Percentiles rank a stretch among this genome's conserved stretches.
Conservation (phyloP, 2,329 filamentous ascomycete genomes). For the Myriosclerotinia curreyana region DNA sequence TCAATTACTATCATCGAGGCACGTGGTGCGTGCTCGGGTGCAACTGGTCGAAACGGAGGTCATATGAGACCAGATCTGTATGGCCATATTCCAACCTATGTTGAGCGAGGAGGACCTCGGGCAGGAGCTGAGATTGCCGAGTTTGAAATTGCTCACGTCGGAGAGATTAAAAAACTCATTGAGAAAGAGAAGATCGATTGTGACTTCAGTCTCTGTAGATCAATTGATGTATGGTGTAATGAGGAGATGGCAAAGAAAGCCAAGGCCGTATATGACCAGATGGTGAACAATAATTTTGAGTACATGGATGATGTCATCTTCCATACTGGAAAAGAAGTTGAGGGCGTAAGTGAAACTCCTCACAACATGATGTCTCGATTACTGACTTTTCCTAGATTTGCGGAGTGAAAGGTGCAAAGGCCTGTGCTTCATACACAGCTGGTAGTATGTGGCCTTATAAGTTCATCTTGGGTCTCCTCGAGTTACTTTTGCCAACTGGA, state of each 20-base stretch:
- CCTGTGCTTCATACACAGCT: conserved; percentile 29
- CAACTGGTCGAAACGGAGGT: conserved; percentile 61
- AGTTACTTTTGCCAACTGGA: conserved; percentile 45
- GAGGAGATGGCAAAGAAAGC: conserved; percentile 4
- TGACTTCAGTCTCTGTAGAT: conserved; percentile 42
- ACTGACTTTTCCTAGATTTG: conserved; percentile 22
- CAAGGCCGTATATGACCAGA: conserved; percentile 15
- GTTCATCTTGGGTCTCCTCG: conserved; percentile 52
- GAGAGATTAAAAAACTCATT: conserved; percentile 41
- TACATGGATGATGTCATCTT: conserved; percentile 22
- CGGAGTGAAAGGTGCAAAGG: conserved; percentile 32
- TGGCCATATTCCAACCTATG: conserved; percentile 19
- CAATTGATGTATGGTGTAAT: conserved; percentile 20
- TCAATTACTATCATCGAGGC: conserved; percentile 69
- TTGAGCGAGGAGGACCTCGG: conserved; percentile 8
- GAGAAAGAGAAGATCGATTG: conserved; percentile 44
- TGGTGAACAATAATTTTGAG: conserved; percentile 14
- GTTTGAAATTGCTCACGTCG: conserved; percentile 43
- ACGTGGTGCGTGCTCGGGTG: conserved; percentile 74
- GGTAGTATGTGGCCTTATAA: conserved; percentile 56
- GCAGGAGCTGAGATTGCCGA: conserved; percentile 28
- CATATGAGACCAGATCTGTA: conserved; percentile 21
- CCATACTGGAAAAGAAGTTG: conserved; percentile 4
- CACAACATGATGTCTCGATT: too few species aligned
- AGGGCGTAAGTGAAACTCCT: conserved; percentile 4